Evolutionary conservation across 805 yeast species (phyloP).

Genomic region (Ogataea nonfermentans): DNA sequence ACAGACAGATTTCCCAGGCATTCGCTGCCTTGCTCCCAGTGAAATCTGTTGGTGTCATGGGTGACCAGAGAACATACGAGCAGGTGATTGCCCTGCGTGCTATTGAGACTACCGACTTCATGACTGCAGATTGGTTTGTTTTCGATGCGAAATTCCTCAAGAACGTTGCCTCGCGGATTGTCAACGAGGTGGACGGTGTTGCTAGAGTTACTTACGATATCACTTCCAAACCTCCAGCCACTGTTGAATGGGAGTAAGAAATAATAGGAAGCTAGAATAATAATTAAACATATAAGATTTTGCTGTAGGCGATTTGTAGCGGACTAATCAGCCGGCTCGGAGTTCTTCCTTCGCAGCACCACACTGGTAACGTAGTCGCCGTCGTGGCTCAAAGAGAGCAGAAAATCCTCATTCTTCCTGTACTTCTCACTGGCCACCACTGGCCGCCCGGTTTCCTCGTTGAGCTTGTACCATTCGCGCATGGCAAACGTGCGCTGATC

Average conservation of each 20-base stretch:
- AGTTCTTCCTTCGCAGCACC: constrained; percentile 39
- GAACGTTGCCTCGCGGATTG: constrained; percentile 91
- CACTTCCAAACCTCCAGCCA: constrained; percentile 99
- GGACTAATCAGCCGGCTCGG: too few relatives aligned
- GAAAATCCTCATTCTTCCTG: constrained; percentile 43
- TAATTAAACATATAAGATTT: constrained; percentile 5
- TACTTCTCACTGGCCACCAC: constrained; percentile 35
- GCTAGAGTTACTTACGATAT: constrained; percentile 99
- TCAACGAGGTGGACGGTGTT: constrained; percentile 97
- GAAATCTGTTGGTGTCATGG: constrained; percentile 99
- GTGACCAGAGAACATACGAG: constrained; percentile 98
- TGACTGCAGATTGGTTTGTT: constrained; percentile 99
- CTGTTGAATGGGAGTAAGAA: constrained; percentile 97
- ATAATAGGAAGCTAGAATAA: not conserved
- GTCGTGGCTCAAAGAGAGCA: constrained; percentile 64
- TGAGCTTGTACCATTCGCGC: constrained; percentile 55
- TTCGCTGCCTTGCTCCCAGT: constrained; percentile 97
- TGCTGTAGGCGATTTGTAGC: too few relatives aligned
- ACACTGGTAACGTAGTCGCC: constrained; percentile 55
- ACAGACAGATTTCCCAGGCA: constrained; percentile 92
- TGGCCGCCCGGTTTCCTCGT: constrained; percentile 43
- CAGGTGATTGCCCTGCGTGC: constrained; percentile 99
- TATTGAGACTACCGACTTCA: constrained; percentile 94
- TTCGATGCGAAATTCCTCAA: constrained; percentile 91
- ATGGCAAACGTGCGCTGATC: constrained; percentile 56